Evolutionary conservation across 176 grass and related monocot species (phyloP).

Genomic region (Carex littledalei): DNA sequence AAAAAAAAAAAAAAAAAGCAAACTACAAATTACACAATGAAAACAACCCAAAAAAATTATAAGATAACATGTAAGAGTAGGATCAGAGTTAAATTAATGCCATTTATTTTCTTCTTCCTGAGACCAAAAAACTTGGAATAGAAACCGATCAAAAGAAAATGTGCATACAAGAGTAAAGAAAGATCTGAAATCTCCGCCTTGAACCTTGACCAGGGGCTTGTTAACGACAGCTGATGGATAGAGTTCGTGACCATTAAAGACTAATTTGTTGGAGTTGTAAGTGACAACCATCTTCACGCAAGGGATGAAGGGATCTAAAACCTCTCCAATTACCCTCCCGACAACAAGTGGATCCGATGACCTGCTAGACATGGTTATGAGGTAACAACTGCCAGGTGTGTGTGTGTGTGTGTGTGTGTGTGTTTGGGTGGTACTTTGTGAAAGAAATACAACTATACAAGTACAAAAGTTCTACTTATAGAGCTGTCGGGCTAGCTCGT

Average conservation of each 20-base stretch:
- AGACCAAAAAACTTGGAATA: conserved; percentile 1
- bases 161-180: conserved; percentile 86
- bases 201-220: conserved; percentile 75
- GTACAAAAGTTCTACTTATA: conserved; percentile 4
- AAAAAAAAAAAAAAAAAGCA: background rate
- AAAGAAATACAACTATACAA: background rate
- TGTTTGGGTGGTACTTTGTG: conserved; percentile 16
- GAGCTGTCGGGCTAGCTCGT: background rate
- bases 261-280: conserved; percentile 61
- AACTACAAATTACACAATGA: background rate
- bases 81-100: background rate
- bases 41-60: background rate
- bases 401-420: background rate
- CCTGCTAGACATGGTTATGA: conserved; percentile 48
- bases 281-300: conserved; percentile 70
- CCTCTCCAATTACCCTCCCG: conserved; percentile 85
- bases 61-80: background rate
- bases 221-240: conserved; percentile 59
- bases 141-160: background rate
- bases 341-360: conserved; percentile 61
- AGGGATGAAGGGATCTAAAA: conserved; percentile 77
- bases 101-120: background rate
- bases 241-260: conserved; percentile 82
- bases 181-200: conserved; percentile 61
- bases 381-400: background rate